Evolutionary conservation across 345 rosid species (phyloP).

Genomic region (Populus ilicifolia): DNA sequence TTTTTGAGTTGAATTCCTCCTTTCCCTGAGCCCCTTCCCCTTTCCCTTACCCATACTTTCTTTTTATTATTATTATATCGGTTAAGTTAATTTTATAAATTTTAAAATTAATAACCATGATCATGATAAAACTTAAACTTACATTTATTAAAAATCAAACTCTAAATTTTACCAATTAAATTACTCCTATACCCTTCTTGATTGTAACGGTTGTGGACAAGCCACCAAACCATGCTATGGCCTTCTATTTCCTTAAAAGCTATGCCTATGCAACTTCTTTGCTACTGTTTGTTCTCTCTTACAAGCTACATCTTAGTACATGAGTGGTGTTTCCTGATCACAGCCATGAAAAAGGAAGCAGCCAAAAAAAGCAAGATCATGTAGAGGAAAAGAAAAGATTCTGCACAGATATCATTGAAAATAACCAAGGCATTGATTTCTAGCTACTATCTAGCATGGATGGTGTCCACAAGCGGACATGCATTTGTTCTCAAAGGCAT

Average conservation of each 20-base stretch:
- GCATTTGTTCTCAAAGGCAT: not conserved
- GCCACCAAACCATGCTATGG: not conserved
- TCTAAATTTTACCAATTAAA: too few species aligned
- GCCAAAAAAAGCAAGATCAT: not conserved
- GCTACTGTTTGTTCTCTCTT: not conserved
- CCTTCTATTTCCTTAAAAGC: not conserved
- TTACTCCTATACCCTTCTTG: too few species aligned
- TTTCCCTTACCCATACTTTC: too few species aligned
- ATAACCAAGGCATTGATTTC: not conserved
- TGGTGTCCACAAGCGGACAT: not conserved
- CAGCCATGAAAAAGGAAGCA: not conserved
- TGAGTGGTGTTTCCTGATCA: constrained; percentile 2
- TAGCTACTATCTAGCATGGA: not conserved
- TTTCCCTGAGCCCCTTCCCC: not conserved
- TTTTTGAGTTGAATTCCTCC: constrained; percentile 11
- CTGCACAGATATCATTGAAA: not conserved
- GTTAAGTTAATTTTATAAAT: too few species aligned
- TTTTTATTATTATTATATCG: too few species aligned
- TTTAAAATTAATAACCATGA: too few species aligned
- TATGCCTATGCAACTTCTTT: not conserved
- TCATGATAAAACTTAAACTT: too few species aligned
- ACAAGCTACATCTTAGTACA: constrained; percentile 9
- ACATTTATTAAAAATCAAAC: too few species aligned
- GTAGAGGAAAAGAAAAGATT: not conserved
- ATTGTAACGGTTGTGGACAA: not conserved